phyloP scores from a whole-genome alignment of 2,329 filamentous ascomycete species.

The Colletotrichum sublineola region DNA sequence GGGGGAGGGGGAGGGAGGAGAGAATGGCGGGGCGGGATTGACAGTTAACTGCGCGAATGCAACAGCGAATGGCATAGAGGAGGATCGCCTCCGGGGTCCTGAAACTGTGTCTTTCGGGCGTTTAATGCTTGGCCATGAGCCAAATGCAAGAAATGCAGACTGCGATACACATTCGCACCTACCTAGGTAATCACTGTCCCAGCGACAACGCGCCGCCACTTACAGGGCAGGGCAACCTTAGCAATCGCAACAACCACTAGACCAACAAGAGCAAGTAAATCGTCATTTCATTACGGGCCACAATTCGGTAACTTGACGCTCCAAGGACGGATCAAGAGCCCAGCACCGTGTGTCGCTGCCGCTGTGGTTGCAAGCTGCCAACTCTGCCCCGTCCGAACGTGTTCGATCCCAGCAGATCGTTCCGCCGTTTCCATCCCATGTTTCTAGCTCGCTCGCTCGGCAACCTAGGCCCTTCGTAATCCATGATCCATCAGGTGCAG shows the following conservation, averaged over 20 bases:
- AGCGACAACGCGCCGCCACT: not conserved
- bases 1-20: not conserved
- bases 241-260: not conserved
- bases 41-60: constrained; percentile 2
- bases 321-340: not conserved
- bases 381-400: constrained; percentile 26
- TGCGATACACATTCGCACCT: too few species aligned
- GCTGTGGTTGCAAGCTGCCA: not conserved
- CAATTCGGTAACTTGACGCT: not conserved
- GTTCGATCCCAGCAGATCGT: constrained; percentile 33
- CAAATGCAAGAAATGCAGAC: constrained; percentile 8
- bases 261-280: not conserved
- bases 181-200: too few species aligned
- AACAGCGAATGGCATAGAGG: constrained; percentile 14
- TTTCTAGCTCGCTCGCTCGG: not conserved
- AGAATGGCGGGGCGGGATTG: constrained; percentile 16
- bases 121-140: constrained; percentile 34
- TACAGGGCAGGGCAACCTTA: not conserved
- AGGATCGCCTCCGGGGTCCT: constrained; percentile 41
- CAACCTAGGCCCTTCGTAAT: not conserved
- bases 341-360: not conserved
- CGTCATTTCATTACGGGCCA: not conserved
- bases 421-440: constrained; percentile 35
- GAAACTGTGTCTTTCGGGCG: constrained; percentile 35
- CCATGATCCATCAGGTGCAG: not conserved